Evolutionary conservation across 2,329 filamentous ascomycete genomes (phyloP), one percentile per base, ranked within the genome.

Genomic region (Aspergillus niger): DNA sequence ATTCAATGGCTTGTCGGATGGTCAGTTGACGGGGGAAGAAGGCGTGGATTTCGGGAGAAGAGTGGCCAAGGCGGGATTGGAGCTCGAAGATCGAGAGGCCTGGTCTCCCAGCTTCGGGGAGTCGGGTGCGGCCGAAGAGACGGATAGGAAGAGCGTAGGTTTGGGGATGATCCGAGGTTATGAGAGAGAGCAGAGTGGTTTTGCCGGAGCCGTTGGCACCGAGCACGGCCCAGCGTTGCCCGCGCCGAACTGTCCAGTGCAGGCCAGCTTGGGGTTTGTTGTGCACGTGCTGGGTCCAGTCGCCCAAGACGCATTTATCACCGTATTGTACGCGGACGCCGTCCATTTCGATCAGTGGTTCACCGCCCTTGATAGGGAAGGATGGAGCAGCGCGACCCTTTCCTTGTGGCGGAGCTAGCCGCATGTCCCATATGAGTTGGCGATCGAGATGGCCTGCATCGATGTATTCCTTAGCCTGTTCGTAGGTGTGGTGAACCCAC

Each of bases 81-180:
- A 99, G 86, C 64, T 98, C 93, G 82, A 96, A 98, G 60, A 97
- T 90, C 0, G 91, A 96, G 36, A 98, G 87, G 0, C 91, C 92
- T 0, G 85, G 84, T 57, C 85, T 74, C 0, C 89, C 90, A 0
- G 85, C 84, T 58, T 90, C 86, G 0, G 94, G 92, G 0, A 97
- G 82, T 20, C 95, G 86, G 57, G 89, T 89, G 22, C 87, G 87
- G 0, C 92, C 92, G 72, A 99, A 98, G 13, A 97, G 82, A 67
- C 86, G 89, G 62, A 99, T 89, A 0, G 94, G 93, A 24, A 93
- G 85, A 0, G 91, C 91, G 74, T 98, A 99, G 0, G 93, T 88
- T 75, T 98, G 94, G 0, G 95, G 95, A 69, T 99, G 95, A 71
- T 99, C 95, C 1, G 94, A 98, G 61, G 91, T 96, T 61, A 99